Base-by-base conservation (phyloP, 2,329 filamentous ascomycete species). In the Fusarium cicatricum region DNA sequence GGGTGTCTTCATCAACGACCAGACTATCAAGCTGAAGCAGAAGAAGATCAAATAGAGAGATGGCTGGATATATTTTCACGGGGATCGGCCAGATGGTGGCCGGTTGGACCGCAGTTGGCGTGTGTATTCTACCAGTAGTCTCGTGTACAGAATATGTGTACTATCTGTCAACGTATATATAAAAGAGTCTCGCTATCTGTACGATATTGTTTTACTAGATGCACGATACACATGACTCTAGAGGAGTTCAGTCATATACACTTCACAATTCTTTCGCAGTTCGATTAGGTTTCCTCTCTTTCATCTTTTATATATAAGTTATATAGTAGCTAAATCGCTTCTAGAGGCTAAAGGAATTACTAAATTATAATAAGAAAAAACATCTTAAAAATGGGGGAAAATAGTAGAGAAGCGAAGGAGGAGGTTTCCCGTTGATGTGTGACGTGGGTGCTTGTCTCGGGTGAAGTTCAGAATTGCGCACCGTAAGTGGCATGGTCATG, bases 21-120 rank as follows among this genome's bases (percentile, higher is more conserved):
- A 99, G 83, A 97, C 92, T 26, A 97, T 99, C 79, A 96, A 90
- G 84, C 77, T 99, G 77, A 99, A 99, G 88, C 90, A 91, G 71
- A 99, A 97, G 89, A 95, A 94, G 85, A 92, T 94, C 76, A 94
- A 93, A 83, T 95, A 87, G 39, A 65, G 47, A 39, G 46, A 46
- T n/a, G 29, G 12, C 5, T 8, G 12, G 11, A n/a, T 32, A 11
- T 12, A 10, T 42, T 38, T 28, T 49, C 23, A 40, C 29, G 41
- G 34, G 40, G 43, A 31, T 43, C 29, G 57, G 55, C 49, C 11
- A 31, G 36, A 48, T 55, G 52, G 41, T 50, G 50, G 62, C 40
- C 42, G 50, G 19, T 50, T 63, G 52, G 56, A 66, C 3, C 64
- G 66, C 66, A 62, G 58, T 43, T 67, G 56, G 66, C 66, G 66